A percentile compares a stretch with the other conserved stretches of the same genome.
These are phyloP conservation scores for Penicillium sp. DNA, from an alignment of 2,329 filamentous ascomycete genomes.

Conservation along the genomic window DNA sequence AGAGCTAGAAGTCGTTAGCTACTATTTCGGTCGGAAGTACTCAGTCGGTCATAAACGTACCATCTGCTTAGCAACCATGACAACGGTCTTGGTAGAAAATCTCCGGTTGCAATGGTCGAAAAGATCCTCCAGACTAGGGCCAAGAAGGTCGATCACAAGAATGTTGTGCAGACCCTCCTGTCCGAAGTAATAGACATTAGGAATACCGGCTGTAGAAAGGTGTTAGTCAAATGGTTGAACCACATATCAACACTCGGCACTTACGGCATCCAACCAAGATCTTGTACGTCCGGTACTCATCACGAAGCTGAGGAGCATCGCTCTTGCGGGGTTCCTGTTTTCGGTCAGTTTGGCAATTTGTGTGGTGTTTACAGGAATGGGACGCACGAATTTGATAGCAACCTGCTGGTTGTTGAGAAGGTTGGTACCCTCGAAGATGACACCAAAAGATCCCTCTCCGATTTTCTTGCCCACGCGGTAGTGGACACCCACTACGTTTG, in stretches of 20 bases:
- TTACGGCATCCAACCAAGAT: conserved; percentile 98
- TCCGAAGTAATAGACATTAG: conserved; percentile 99
- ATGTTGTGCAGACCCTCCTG: conserved; percentile 99
- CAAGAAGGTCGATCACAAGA: conserved; percentile 93
- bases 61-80: conserved; percentile 99
- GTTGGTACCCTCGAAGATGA: conserved; percentile 98
- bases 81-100: conserved; percentile 95
- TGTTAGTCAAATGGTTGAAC: conserved; percentile 33
- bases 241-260: conserved; percentile 43
- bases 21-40: background rate
- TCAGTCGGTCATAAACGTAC: conserved; percentile 52
- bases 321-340: conserved; percentile 95
- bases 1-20: conserved; percentile 57
- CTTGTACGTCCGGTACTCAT: conserved; percentile 99
- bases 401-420: conserved; percentile 98
- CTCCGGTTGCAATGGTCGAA: conserved; percentile 96
- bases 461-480: conserved; percentile 99
- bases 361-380: background rate
- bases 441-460: conserved; percentile 96
- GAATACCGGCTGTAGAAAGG: conserved; percentile 74
- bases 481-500: conserved; percentile 97
- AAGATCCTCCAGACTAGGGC: conserved; percentile 90
- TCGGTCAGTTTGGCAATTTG: conserved; percentile 21
- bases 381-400: conserved; percentile 95
- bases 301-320: conserved; percentile 93